These are phyloP conservation scores for Musa balbisiana DNA, from an alignment of 202 grass and related monocot species.

Conservation along the genomic window DNA sequence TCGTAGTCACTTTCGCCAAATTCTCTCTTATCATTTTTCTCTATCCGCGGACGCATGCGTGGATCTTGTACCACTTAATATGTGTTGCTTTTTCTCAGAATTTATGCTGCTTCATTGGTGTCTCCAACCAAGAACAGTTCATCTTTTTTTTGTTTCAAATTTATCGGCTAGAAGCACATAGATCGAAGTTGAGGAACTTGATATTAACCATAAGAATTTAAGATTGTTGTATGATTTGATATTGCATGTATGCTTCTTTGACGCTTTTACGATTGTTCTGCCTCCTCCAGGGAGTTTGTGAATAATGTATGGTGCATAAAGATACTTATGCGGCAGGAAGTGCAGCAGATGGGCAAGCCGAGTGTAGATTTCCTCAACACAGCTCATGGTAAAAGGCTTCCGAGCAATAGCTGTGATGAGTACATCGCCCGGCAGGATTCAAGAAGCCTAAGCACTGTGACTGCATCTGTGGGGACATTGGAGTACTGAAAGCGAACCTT, in stretches of 20 bases:
- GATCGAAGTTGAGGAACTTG: no score
- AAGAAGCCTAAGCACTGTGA: constrained; percentile 7
- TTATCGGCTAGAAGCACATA: no score
- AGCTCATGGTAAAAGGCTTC: constrained; percentile 3
- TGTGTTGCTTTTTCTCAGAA: not conserved
- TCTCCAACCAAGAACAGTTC: no score
- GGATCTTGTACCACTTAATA: not conserved
- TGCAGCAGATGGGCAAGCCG: constrained; percentile 25
- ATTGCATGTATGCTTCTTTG: not conserved
- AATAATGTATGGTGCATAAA: constrained; percentile 25
- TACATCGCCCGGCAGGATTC: constrained; percentile 14
- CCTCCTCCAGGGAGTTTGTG: constrained; percentile 21
- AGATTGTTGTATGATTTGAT: not conserved
- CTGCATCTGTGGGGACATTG: constrained; percentile 6
- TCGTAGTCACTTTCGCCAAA: no score
- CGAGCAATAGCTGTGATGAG: constrained; percentile 16
- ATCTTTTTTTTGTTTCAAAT: no score
- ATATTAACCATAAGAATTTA: not conserved
- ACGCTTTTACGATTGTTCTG: not conserved
- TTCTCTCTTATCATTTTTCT: no score
- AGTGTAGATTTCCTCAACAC: not conserved
- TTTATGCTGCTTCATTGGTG: not conserved
- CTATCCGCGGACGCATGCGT: no score
- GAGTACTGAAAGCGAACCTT: constrained; percentile 3
- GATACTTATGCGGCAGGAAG: constrained; percentile 17